Conservation (phyloP, 768 basidiomycete species). For the Gyrodon lividus region DNA sequence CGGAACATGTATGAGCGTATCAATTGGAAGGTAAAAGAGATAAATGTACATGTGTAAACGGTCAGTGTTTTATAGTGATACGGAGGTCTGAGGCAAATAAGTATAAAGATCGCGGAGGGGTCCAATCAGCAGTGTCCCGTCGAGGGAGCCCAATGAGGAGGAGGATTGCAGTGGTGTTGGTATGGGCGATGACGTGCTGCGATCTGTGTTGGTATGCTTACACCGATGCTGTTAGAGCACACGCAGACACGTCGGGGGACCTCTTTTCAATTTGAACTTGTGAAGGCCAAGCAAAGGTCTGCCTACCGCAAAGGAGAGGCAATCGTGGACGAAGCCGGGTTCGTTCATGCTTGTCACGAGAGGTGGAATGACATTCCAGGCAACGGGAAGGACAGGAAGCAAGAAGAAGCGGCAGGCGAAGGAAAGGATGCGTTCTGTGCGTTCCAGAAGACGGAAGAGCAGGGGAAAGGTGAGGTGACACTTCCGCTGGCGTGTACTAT, state of each 20-base stretch:
- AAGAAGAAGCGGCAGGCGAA: conserved; percentile 56
- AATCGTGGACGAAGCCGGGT: conserved; percentile 92
- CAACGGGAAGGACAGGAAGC: conserved; percentile 34
- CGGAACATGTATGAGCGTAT: no score
- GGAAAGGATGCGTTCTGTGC: conserved; percentile 82
- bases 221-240: conserved; percentile 67
- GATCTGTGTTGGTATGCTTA: conserved; percentile 58
- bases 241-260: conserved; percentile 77
- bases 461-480: conserved; percentile 63
- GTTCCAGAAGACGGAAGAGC: conserved; percentile 89
- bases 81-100: no score
- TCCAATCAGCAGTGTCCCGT: no score
- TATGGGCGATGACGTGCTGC: no score
- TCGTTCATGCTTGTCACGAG: conserved; percentile 92
- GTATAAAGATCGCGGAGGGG: no score
- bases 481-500: not conserved
- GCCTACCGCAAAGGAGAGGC: conserved; percentile 82
- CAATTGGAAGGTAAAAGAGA: no score
- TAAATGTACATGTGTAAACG: no score
- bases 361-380: conserved; percentile 67
- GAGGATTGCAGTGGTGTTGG: no score
- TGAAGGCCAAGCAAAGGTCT: conserved; percentile 58
- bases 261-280: conserved; percentile 64
- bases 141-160: no score
- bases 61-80: no score